phyloP scores from a whole-genome alignment of 192 early-diverging fungal species.

The Dissophora globulifera region DNA sequence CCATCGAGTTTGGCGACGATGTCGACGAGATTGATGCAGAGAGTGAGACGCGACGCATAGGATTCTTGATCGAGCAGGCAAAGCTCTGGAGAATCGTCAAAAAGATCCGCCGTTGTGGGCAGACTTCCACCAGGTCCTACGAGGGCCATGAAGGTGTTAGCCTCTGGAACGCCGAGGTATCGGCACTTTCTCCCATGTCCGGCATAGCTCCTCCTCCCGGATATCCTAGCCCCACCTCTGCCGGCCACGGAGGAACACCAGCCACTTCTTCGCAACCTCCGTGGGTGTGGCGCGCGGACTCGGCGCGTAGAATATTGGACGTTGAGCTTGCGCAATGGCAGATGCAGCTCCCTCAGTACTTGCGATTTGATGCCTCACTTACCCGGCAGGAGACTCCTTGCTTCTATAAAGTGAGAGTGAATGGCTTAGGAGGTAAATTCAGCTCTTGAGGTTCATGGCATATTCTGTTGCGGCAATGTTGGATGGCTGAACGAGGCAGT shows the following conservation, averaged over 20 bases:
- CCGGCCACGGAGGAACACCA: background rate
- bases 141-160: conserved; percentile 30
- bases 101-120: conserved; percentile 50
- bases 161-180: conserved; percentile 7
- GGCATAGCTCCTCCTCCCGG: background rate
- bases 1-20: conserved; percentile 35
- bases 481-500: too few species aligned
- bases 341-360: conserved; percentile 35
- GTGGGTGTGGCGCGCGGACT: conserved; percentile 47
- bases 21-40: conserved; percentile 42
- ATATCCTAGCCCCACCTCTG: background rate
- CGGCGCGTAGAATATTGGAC: conserved; percentile 40
- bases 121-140: conserved; percentile 26
- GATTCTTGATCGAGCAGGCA: conserved; percentile 51
- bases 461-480: too few species aligned
- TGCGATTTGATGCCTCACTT: conserved; percentile 34
- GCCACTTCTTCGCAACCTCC: conserved; percentile 5
- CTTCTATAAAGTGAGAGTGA: conserved; percentile 21
- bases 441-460: too few species aligned
- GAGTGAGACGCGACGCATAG: conserved; percentile 32
- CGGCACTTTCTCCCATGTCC: background rate
- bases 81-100: conserved; percentile 54
- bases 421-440: conserved; percentile 43
- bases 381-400: conserved; percentile 36
- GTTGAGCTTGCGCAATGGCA: conserved; percentile 48